These are phyloP conservation scores for Thyridium curvatum DNA, from an alignment of 2,329 filamentous ascomycete species.

Conservation along the genomic window DNA sequence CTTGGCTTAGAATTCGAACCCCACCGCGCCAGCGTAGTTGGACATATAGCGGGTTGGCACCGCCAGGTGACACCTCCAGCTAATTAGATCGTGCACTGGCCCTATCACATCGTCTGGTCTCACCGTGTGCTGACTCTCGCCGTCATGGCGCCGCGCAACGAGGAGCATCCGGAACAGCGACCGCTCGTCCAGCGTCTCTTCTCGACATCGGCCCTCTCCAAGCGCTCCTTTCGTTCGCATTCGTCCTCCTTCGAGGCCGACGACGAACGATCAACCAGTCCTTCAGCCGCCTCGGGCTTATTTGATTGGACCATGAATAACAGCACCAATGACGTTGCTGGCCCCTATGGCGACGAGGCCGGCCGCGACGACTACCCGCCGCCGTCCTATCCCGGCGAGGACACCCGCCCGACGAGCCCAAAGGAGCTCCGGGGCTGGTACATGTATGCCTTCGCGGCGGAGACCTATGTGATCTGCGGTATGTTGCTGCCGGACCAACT, in stretches of 20 bases:
- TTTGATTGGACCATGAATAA: slow-evolving; percentile 2
- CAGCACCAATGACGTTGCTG: not conserved
- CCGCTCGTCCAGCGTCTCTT: slow-evolving; percentile 34
- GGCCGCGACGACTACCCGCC: slow-evolving; percentile 28
- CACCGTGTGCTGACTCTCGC: not conserved
- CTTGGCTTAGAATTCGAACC: too few species aligned
- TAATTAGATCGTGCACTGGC: not conserved
- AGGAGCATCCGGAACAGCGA: slow-evolving; percentile 25
- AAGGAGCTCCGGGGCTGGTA: slow-evolving; percentile 95
- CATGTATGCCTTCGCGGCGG: slow-evolving; percentile 90
- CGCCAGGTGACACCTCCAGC: too few species aligned
- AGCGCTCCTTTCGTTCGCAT: slow-evolving; percentile 50
- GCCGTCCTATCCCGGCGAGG: slow-evolving; percentile 67
- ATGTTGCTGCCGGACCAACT: slow-evolving; percentile 21
- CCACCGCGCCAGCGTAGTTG: too few species aligned
- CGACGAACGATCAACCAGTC: slow-evolving; percentile 55
- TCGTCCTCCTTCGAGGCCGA: slow-evolving; percentile 63
- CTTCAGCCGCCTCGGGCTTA: not conserved
- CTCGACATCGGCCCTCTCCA: slow-evolving; percentile 46
- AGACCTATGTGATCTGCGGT: slow-evolving; percentile 96
- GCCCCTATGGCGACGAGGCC: slow-evolving; percentile 9
- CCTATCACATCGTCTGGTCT: not conserved
- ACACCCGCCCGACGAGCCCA: slow-evolving; percentile 77
- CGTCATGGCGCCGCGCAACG: slow-evolving; percentile 28
- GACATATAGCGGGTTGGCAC: too few species aligned